A percentile compares a stretch with the other conserved stretches of the same genome.
Conservation (phyloP, 495 filamentous ascomycete species). For the Aspergillus taichungensis region DNA sequence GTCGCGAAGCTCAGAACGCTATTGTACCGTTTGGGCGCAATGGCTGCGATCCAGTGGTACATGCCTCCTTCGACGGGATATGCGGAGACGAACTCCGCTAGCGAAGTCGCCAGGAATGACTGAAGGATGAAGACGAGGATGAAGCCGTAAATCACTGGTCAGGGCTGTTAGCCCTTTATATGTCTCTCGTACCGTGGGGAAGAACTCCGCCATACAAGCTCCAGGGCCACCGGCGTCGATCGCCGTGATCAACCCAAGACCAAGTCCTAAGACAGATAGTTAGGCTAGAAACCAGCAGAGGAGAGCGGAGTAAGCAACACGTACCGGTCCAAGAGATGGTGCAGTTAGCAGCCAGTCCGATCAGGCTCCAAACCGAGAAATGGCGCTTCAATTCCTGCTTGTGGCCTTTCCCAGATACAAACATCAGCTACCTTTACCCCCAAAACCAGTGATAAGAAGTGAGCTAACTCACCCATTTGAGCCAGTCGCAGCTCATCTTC, state of each 20-base stretch:
- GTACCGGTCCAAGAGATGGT: conserved; percentile 35
- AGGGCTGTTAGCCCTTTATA: background rate
- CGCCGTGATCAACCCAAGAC: conserved; percentile 28
- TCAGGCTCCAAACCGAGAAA: conserved; percentile 31
- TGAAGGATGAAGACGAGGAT: conserved; percentile 43
- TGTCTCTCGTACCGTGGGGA: no score
- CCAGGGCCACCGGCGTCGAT: conserved; percentile 34
- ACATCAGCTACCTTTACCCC: background rate
- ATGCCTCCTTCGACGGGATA: conserved; percentile 45
- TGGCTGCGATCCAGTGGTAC: conserved; percentile 47
- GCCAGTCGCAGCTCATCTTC: conserved; percentile 33
- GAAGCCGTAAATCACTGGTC: conserved; percentile 33
- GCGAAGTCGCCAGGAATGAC: conserved; percentile 38
- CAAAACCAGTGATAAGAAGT: background rate
- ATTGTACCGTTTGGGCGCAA: conserved; percentile 36
- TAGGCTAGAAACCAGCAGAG: background rate
- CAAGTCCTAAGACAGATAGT: conserved; percentile 15
- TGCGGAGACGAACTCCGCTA: conserved; percentile 47
- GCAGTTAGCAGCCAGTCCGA: conserved; percentile 31
- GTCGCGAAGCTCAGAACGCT: conserved; percentile 31
- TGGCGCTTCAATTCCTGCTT: conserved; percentile 32
- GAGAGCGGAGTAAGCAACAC: background rate
- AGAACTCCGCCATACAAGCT: conserved; percentile 13
- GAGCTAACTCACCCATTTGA: conserved; percentile 28
- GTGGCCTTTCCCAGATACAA: conserved; percentile 23